phyloP scores from a whole-genome alignment of 768 basidiomycete genomes.

The Leccinum longicurvipes region DNA sequence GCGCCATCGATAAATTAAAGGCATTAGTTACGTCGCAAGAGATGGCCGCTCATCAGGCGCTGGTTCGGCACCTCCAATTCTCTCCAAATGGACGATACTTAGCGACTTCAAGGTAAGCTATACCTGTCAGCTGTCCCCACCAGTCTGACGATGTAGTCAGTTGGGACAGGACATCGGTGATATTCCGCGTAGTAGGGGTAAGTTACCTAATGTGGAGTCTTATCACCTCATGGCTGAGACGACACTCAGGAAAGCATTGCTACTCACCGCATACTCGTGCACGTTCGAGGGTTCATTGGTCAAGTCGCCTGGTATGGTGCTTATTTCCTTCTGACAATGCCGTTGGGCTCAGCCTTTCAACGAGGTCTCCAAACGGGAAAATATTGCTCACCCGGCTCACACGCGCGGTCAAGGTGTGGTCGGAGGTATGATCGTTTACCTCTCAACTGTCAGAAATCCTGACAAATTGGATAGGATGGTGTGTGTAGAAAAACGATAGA shows the following conservation, averaged over 20 bases:
- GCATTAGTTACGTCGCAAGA: conserved; percentile 40
- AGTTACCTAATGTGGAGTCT: conserved; percentile 18
- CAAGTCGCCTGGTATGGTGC: conserved; percentile 49
- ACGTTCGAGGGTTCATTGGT: conserved; percentile 50
- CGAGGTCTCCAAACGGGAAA: conserved; percentile 47
- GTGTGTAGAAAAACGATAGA: conserved; percentile 51
- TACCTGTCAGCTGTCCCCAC: not conserved
- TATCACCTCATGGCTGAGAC: conserved; percentile 13
- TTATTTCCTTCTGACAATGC: not conserved
- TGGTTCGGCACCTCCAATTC: conserved; percentile 53
- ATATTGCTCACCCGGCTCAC: conserved; percentile 46
- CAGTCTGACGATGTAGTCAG: conserved; percentile 24
- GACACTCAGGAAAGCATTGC: conserved; percentile 38
- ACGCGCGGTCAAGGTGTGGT: conserved; percentile 52
- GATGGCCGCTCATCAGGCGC: conserved; percentile 43
- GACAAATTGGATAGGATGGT: conserved; percentile 37
- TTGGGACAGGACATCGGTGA: conserved; percentile 51
- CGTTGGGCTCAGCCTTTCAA: conserved; percentile 8
- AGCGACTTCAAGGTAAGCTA: conserved; percentile 48
- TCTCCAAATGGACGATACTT: conserved; percentile 52
- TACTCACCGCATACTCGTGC: conserved; percentile 47
- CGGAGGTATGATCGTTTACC: conserved; percentile 34
- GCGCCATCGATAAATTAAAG: conserved; percentile 41
- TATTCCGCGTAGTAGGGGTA: conserved; percentile 48
- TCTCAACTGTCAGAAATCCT: conserved; percentile 1